Evolutionary conservation across 148 eudicot genomes (phyloP), one percentile per base, ranked within the genome.

Genomic region (Rhododendron simsii): DNA sequence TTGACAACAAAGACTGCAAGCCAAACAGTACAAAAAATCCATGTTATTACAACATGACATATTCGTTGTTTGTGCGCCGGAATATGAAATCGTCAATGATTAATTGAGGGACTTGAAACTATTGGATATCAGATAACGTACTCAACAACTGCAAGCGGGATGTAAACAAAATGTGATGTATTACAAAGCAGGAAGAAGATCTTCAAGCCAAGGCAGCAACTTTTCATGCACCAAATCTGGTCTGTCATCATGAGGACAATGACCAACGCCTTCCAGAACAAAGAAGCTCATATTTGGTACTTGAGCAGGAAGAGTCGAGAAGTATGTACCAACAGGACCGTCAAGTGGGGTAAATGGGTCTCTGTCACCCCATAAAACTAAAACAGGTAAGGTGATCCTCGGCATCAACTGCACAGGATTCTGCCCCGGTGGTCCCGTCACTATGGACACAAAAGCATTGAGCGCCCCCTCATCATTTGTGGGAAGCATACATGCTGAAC

Each of bases 401-500:
- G 95, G 95, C 90, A 96, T 94, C 86, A 96, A 87, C 89, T 93
- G 90, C 45, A 96, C 88, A 39, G 99, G 99, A 81, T 87, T 95
- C 6, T 98, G 98, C 44, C 99, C 99, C 33, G 99, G 99, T 48
- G 98, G 99, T 5, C 99, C 98, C 0, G 99, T 95, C 84, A 96
- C 94, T 4, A 93, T 92, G 6, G 98, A 92, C 16, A 96, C 94
- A 44, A 96, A 96, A 26, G 99, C 99, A 88, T 95, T 98, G 9
- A 96, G 95, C 48, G 99, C 98, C 18, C 98, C 98, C 82, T 91
- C 96, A 69, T 59, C 94, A 35, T 92, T 88, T 89, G 99, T 93
- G 26, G 63, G 48, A 21, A 83, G 16, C 79, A 47, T 78, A 48
- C 26, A 71, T 48, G 23, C 48, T 57, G 28, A 81, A 81, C n/a